phyloP scores from a whole-genome alignment of 768 basidiomycete genomes.

The Auriscalpium vulgare region DNA sequence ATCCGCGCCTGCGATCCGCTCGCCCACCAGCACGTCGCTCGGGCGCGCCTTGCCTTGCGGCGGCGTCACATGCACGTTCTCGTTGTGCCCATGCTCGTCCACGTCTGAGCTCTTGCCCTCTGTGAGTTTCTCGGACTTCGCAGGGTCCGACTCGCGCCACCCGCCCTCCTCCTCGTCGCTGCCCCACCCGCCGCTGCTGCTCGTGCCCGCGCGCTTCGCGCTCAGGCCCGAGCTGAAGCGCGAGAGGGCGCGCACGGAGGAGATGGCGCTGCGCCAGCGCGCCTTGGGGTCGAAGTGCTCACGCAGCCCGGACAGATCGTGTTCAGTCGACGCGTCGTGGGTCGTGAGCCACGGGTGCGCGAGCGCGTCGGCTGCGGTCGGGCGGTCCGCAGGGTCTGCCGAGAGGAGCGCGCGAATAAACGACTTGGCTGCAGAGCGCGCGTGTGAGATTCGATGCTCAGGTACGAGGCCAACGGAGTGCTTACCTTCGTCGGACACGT shows the following conservation, averaged over 20 bases:
- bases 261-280: constrained; percentile 68
- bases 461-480: neutral
- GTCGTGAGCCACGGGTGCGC: constrained; percentile 71
- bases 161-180: neutral
- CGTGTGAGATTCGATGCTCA: neutral
- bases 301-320: constrained; percentile 73
- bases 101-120: neutral
- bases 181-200: neutral
- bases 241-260: constrained; percentile 28
- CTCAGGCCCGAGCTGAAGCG: neutral
- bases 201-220: neutral
- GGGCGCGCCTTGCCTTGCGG: neutral
- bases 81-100: neutral
- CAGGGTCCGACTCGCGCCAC: neutral
- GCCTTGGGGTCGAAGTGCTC: constrained; percentile 76
- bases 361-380: constrained; percentile 66
- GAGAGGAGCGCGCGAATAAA: constrained; percentile 72
- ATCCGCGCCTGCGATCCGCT: neutral
- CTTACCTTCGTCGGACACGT: constrained; percentile 70
- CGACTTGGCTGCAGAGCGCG: constrained; percentile 52
- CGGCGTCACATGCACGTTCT: neutral
- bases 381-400: constrained; percentile 62
- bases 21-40: neutral
- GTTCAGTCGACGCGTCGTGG: constrained; percentile 55
- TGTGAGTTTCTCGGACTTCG: neutral